Evolutionary conservation across 768 basidiomycete species (phyloP), one percentile per base, ranked within the genome.

Genomic region (Mycena kentingensis): DNA sequence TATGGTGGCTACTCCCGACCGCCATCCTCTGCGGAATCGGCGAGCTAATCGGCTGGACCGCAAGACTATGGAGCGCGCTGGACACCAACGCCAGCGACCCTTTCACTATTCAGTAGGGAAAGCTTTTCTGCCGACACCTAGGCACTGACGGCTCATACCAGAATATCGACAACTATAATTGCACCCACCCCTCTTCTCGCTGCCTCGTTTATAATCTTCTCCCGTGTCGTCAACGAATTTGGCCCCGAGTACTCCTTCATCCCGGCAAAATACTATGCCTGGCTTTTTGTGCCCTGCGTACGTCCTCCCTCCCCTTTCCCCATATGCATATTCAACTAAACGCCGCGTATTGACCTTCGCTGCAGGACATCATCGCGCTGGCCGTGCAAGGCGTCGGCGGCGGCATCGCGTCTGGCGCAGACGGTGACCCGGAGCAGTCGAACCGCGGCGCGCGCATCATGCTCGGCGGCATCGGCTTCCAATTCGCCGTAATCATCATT

Each of bases 391-490:
- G 38, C 16, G 39, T 54, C 12, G 52, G 52, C 5, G 52, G 52
- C 13, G 52, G 52, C 6, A 54, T 54, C 26, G 52, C 52, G 1
- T 54, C 51, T 2, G 43, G 46, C 46, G 52, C 45, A 1, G 24
- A 48, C 4, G 18, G 19, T 16, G 8, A n/a, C 19, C 45, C 47
- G 15, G 38, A 34, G 2, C 45, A 31, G n/a, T 44, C 52, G 10
- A 48, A 53, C 13, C 10, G 43, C 29, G 47, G 53, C 1, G 41
- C 47, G n/a, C 13, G 45, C 5, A 39, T 54, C 15, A 85, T 86
- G 83, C 72, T 85, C 13, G 81, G 69, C 1, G 87, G 85, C 42
- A 86, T 89, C 51, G 70, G 70, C 15, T 77, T 87, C 58, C 85
- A 88, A 60, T 66, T 84, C 19, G 80, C 67, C 8, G 71, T 71